Evolutionary conservation across 2,329 filamentous ascomycete species (phyloP).

Genomic region (Calonectria pseudoreteaudii): DNA sequence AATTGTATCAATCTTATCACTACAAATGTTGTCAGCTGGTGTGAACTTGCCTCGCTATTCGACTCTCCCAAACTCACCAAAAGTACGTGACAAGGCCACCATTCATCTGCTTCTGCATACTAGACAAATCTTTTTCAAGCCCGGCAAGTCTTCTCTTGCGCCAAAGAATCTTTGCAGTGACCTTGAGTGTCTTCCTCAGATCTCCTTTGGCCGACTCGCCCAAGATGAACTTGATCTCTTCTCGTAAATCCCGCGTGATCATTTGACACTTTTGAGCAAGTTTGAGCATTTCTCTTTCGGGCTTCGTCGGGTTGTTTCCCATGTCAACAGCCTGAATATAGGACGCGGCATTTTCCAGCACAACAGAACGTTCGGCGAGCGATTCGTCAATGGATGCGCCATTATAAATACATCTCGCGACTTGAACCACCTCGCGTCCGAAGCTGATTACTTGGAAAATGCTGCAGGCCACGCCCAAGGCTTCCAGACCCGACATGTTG

Average conservation of each 20-base stretch:
- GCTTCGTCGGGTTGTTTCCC: background rate
- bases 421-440: conserved; percentile 27
- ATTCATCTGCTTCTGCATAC: conserved; percentile 15
- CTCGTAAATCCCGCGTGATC: background rate
- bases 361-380: background rate
- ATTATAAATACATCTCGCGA: conserved; percentile 34
- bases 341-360: background rate
- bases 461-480: conserved; percentile 41
- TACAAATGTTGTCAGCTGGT: background rate
- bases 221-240: conserved; percentile 13
- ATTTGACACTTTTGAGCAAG: conserved; percentile 12
- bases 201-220: conserved; percentile 10
- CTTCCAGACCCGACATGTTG: conserved; percentile 33
- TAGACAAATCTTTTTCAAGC: conserved; percentile 27
- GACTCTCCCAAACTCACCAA: background rate
- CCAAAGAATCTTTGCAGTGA: conserved; percentile 34
- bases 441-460: conserved; percentile 39
- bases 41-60: background rate
- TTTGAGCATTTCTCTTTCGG: background rate
- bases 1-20: background rate
- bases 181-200: background rate
- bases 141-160: conserved; percentile 33
- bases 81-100: conserved; percentile 1
- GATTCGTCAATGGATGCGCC: conserved; percentile 9
- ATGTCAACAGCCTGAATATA: background rate